These are phyloP conservation scores for Primulina huaijiensis DNA, from an alignment of 257 asterid genomes.

Conservation along the genomic window DNA sequence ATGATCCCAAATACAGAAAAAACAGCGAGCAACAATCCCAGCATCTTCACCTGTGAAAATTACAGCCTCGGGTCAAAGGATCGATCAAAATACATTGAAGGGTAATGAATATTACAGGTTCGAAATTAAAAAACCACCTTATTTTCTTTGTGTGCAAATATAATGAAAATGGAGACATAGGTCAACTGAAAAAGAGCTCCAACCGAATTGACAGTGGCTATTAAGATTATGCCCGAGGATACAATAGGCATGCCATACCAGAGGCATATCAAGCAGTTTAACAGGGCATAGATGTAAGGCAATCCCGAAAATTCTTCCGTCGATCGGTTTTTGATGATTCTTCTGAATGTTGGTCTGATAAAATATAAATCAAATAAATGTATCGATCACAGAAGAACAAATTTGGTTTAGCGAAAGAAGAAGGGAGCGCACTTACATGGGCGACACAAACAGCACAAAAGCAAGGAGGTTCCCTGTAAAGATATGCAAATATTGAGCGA, in stretches of 20 bases:
- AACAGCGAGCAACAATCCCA: conserved; percentile 45
- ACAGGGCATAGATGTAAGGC: conserved; percentile 46
- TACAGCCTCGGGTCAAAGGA: background rate
- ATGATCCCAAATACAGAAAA: conserved; percentile 37
- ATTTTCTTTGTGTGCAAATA: conserved; percentile 27
- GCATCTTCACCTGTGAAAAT: conserved; percentile 42
- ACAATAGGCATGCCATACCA: conserved; percentile 50
- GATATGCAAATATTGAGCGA: conserved; percentile 1
- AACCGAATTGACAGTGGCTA: conserved; percentile 39
- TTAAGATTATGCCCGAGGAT: conserved; percentile 41
- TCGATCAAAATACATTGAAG: background rate
- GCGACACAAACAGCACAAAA: conserved; percentile 61
- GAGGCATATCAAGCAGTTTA: conserved; percentile 49
- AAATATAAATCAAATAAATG: background rate
- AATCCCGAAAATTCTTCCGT: conserved; percentile 50
- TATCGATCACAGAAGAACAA: background rate
- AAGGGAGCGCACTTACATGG: conserved; percentile 43
- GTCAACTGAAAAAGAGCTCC: conserved; percentile 43
- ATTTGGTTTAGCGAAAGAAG: background rate
- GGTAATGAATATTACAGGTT: background rate
- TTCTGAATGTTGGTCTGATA: conserved; percentile 58
- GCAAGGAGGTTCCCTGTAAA: conserved; percentile 68
- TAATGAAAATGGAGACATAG: conserved; percentile 35
- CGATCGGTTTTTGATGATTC: conserved; percentile 53
- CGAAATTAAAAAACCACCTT: conserved; percentile 24